phyloP scores from a whole-genome alignment of 495 filamentous ascomycete genomes.

The Sordaria brevicollis region DNA sequence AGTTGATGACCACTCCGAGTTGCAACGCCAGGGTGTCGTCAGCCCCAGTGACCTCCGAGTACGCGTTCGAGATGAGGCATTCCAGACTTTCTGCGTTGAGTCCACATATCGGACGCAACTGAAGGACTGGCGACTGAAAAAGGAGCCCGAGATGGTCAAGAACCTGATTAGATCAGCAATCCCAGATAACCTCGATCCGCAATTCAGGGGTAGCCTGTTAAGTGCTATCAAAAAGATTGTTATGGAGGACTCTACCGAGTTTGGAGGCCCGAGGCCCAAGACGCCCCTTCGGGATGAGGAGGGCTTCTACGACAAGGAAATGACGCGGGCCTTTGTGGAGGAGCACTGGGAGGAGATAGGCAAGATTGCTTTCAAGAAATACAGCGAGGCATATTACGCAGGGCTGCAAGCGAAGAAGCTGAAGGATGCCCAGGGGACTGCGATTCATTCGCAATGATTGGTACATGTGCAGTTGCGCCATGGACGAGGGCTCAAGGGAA shows the following conservation, averaged over 20 bases:
- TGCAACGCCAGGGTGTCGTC: neutral
- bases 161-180: constrained; percentile 24
- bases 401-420: constrained; percentile 9
- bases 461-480: neutral
- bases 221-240: constrained; percentile 28
- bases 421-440: neutral
- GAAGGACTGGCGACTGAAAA: constrained; percentile 18
- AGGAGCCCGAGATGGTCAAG: constrained; percentile 17
- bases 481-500: neutral
- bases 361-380: constrained; percentile 16
- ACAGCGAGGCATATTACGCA: constrained; percentile 12
- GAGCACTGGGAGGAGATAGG: constrained; percentile 25
- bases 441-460: neutral
- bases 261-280: constrained; percentile 16
- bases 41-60: constrained; percentile 11
- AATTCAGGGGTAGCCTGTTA: constrained; percentile 13
- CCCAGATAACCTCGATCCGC: constrained; percentile 8
- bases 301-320: constrained; percentile 29
- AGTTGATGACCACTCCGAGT: constrained; percentile 17
- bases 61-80: constrained; percentile 21
- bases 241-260: constrained; percentile 20
- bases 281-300: constrained; percentile 11
- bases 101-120: constrained; percentile 14
- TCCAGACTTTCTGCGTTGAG: constrained; percentile 23
- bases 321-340: constrained; percentile 24